Base-by-base conservation (phyloP, 768 basidiomycete species). In the Solioccasus polychromus region DNA sequence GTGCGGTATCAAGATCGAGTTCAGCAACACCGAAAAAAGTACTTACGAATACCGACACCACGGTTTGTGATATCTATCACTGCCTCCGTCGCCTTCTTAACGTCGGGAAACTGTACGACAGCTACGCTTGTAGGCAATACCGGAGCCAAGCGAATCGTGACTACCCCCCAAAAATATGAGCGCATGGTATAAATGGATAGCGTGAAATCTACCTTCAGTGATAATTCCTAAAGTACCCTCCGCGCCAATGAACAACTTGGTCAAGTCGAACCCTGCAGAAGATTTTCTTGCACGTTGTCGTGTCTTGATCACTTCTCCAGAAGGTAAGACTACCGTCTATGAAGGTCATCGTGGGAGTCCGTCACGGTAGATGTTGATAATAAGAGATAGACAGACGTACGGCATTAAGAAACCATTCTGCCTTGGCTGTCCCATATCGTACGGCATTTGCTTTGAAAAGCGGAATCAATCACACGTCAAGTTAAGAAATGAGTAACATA, bases 271-370 rank as follows among this genome's bases (percentile, higher is more conserved):
- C 1, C 93, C 92, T 0, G 92, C 89, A 0, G 91, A 85, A 0
- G 86, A 91, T 60, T 96, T 95, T 25, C 91, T 71, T 3, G 87
- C 75, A 23, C 87, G 73, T 19, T 75, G 70, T 4, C 92, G 80
- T 2, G 93, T 96, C 59, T 93, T 93, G 60, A 96, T 93, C 11
- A 95, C 84, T 60, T 92, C 80, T 1, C 93, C 93, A 6, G 80
- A 82, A 2, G 92, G 89, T 3, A 95, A 78, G 0, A 96, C 92
- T 2, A 93, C 87, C 0, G 91, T 95, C 85, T 92, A 20, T 17
- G 18, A 42, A 26, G 25, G 14, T 30, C n/a, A n/a, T n/a, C 17
- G 18, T 11, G 23, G 15, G 35, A 9, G 17, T 3, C 8, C 3
- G 15, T 17, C n/a, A n/a, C n/a, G n/a, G n/a, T n/a, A n/a, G n/a